Evolutionary conservation across 1,139 yeast species (phyloP), one percentile per base, ranked within the genome.

Genomic region (Lodderomyces metapsilosis): DNA sequence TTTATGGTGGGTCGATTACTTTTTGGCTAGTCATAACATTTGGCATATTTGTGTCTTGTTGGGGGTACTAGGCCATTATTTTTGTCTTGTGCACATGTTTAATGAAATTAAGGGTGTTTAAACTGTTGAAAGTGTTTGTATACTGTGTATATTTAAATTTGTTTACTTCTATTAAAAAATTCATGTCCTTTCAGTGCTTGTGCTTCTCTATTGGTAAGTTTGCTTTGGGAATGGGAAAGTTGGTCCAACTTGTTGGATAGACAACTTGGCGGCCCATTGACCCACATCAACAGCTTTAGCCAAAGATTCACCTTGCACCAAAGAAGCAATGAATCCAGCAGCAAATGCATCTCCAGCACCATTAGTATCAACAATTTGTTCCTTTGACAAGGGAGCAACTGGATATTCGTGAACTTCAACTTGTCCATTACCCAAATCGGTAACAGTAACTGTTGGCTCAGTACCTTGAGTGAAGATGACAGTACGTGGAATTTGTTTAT

Each of bases 331-430:
- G 66, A 92, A 92, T 44, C 98, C 99, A 60, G 96, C 95, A 46
- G 98, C 98, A 62, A 92, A 92, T 18, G 98, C 98, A 63, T 92
- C 99, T 65, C 98, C 99, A 37, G 98, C 98, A 74, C 98, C 98
- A 70, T 92, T 92, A 61, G 98, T 88, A 71, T 92, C 99, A 44
- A 77, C 83, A 50, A 92, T 78, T 66, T 84, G 74, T 40, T 75
- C 68, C 37, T 78, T 59, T 37, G 79, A 84, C 59, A 92, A 76
- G 48, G 83, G 78, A 54, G 80, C 84, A 43, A 92, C 96, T 40
- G 85, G 75, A 74, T 66, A 81, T 55, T 72, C 71, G 52, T 76
- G 64, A 48, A 77, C 68, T 17, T 62, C 65, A 55, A 64, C 76
- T 35, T 74, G 60, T 45, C 76, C 77, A 37, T 75, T 59, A 28